Base-by-base conservation (phyloP, 768 basidiomycete species). In the Phaeotremella fagi region DNA sequence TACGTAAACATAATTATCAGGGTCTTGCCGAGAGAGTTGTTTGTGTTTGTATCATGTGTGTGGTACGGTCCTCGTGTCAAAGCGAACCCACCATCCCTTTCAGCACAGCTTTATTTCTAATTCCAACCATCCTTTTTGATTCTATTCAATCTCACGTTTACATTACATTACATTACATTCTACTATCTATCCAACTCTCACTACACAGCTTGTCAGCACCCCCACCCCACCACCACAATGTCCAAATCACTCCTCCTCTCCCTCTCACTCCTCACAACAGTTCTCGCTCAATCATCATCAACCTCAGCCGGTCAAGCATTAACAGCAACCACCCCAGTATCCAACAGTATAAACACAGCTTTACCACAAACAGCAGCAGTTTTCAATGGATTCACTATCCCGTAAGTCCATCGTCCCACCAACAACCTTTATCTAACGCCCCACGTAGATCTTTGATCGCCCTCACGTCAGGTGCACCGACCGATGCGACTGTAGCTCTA, bases 381-480 rank as follows among this genome's bases (percentile, higher is more conserved):
- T 3, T 33, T 52, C 24, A 48, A 22, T 29, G 65, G 68, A 5
- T 63, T 57, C 55, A 50, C 60, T 14, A 60, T 70, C 50, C 68
- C 68, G 68, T 70, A 28, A 51, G 68, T 70, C 7, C 16, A 22
- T 14, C 38, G 33, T 16, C 31, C 16, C 9, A 16, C 16, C n/a
- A n/a, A n/a, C 31, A 16, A 33, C 16, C 31, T 16, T 7, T 33
- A 16, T 33, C 16, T 33, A 16, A 33, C 7, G 31, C 9, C 31
- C 31, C 31, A 16, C 31, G 38, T 25, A 48, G 46, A 15, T 33
- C 46, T 7, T 53, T 71, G 14, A 59, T 60, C 42, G 61, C 55
- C 22, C 54, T 71, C 25, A 71, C 66, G 16, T 71, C 69, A 25
- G 64, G 61, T 35, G 66, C 62, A 4, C 48, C 69, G 3, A 51